Evolutionary conservation across 1,139 yeast species (phyloP).

Genomic region (Debaryomycetaceae sp.): DNA sequence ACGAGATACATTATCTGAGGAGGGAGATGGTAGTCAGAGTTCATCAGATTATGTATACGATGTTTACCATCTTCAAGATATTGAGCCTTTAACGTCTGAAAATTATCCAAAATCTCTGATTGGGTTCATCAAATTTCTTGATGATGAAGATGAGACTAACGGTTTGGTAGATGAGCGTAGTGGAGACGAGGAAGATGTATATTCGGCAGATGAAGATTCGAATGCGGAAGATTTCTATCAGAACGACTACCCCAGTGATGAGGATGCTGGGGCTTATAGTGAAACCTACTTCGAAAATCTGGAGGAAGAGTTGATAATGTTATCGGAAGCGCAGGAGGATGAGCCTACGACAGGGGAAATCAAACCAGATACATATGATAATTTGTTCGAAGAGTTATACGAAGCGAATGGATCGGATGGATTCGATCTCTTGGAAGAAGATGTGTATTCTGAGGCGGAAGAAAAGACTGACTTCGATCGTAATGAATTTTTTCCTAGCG

Average conservation of each 20-base stretch:
- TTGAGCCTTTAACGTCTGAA: conserved; percentile 47
- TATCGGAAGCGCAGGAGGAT: not conserved
- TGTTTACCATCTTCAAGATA: conserved; percentile 51
- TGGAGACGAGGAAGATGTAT: conserved; percentile 19
- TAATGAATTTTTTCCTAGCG: conserved; percentile 50
- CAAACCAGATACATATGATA: conserved; percentile 33
- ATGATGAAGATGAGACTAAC: conserved; percentile 57
- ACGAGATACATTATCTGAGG: conserved; percentile 3
- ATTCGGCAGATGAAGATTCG: conserved; percentile 43
- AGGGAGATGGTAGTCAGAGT: conserved; percentile 13
- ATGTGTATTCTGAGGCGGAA: conserved; percentile 6
- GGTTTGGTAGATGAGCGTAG: conserved; percentile 49
- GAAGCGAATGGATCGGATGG: conserved; percentile 14
- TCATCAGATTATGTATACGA: conserved; percentile 85
- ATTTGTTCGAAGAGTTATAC: conserved; percentile 15
- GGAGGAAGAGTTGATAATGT: not conserved
- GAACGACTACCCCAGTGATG: conserved; percentile 95
- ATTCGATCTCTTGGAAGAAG: not conserved
- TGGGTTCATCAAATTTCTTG: conserved; percentile 66
- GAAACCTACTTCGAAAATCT: conserved; percentile 13
- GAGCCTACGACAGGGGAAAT: conserved; percentile 2
- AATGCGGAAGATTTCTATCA: conserved; percentile 85
- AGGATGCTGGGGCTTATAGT: conserved; percentile 50
- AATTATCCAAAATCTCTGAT: conserved; percentile 50
- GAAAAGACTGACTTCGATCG: conserved; percentile 22